Base-by-base conservation (phyloP, 345 rosid genomes). In the Salix koriyanagi region DNA sequence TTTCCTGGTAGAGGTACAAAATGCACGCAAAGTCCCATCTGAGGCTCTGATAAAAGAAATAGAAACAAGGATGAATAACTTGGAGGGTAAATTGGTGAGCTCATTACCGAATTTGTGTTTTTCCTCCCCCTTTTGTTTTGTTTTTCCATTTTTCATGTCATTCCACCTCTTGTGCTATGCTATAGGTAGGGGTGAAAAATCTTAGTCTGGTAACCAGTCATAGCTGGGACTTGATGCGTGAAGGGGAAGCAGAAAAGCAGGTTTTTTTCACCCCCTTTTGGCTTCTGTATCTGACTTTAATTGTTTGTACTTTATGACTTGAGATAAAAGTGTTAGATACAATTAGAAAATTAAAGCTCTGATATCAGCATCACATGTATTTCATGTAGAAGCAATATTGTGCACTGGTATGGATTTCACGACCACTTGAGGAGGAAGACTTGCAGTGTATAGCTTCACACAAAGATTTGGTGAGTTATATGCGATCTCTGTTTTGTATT, bases 161-260 rank as follows among this genome's bases (percentile, higher is more conserved):
- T 21, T 52, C 50, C 71, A 58, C 41, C 25, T 70, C 10, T 80
- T 67, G 70, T 44, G 41, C n/a, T 46, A 46, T 46, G 50, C 42
- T 88, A 83, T 84, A 94, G 99, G 92, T 91, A 23, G 86, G 87
- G 41, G 86, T 95, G 67, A 92, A 82, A 85, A 90, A 88, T 79
- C 91, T 94, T 54, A 88, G 79, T 81, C 83, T 77, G 52, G 89
- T 90, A n/a, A 90, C 88, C 67, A 87, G 85, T 85, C 84, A 91
- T 36, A 92, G 91, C 62, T 94, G 99, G 99, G 67, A 83, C 64
- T 81, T 90, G 84, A 95, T 95, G 95, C 99, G 91, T 69, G 99
- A 95, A 88, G 99, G 99, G 74, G 99, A 95, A 88, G 87, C 97
- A 64, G 99, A 95, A 80, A 95, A 95, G 79, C 97, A 93, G 97